Conservation (phyloP, 2,329 filamentous ascomycete species). For the Scedosporium aurantiacum region DNA sequence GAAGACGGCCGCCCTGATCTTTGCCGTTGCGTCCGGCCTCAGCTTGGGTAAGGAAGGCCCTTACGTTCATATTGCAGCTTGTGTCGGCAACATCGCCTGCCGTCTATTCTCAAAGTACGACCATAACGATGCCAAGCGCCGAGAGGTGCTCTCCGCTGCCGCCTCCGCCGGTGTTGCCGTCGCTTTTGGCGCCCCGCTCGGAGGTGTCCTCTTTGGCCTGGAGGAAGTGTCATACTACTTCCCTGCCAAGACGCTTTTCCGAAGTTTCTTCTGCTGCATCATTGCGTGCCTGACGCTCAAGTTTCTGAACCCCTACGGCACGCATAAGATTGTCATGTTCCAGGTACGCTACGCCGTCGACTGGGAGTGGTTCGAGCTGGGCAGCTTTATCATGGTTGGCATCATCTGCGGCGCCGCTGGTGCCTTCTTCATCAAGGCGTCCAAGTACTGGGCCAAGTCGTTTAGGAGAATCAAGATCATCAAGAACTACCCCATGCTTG, state of each 20-base stretch:
- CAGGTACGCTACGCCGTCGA: conserved; percentile 83
- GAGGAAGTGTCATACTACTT: conserved; percentile 98
- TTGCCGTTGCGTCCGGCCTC: conserved; percentile 85
- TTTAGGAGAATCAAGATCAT: conserved; percentile 74
- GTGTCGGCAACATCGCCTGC: conserved; percentile 89
- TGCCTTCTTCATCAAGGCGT: conserved; percentile 94
- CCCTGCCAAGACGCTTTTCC: conserved; percentile 90
- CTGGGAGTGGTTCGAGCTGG: conserved; percentile 89
- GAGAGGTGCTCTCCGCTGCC: conserved; percentile 86
- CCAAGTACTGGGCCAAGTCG: conserved; percentile 74
- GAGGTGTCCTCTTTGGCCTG: conserved; percentile 82
- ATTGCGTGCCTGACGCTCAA: conserved; percentile 83
- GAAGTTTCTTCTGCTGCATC: conserved; percentile 98
- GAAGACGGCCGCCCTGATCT: conserved; percentile 71
- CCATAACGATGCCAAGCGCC: conserved; percentile 82
- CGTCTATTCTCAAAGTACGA: conserved; percentile 93
- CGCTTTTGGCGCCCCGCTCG: conserved; percentile 79
- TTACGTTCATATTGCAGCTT: conserved; percentile 94
- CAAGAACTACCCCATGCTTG: conserved; percentile 73
- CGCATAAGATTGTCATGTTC: conserved; percentile 92
- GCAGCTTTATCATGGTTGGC: conserved; percentile 75
- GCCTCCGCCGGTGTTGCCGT: conserved; percentile 88
- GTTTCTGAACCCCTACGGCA: conserved; percentile 92
- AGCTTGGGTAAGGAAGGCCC: conserved; percentile 91
- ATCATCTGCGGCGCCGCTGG: conserved; percentile 74